phyloP scores from a whole-genome alignment of 345 rosid species.

The Brassica incana region DNA sequence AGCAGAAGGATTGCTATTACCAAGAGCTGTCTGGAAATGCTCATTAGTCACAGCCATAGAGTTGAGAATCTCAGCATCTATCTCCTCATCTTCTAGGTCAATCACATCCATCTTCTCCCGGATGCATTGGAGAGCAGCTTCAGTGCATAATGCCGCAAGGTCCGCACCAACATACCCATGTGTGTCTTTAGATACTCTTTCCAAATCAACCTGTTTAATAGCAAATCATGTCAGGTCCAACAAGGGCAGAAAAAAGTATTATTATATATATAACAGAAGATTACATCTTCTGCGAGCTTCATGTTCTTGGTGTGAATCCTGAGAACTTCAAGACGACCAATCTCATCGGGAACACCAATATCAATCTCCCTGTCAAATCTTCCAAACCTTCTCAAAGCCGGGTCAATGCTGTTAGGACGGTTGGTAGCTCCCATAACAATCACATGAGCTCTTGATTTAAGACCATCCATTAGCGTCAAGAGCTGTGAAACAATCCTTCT shows the following conservation, averaged over 20 bases:
- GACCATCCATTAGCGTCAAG: constrained; percentile 90
- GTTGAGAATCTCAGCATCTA: constrained; percentile 67
- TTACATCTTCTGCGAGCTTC: constrained; percentile 95
- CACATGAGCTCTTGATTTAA: constrained; percentile 82
- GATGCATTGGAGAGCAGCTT: constrained; percentile 72
- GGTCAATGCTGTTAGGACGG: constrained; percentile 94
- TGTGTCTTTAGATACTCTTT: constrained; percentile 60
- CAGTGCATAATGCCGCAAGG: constrained; percentile 72
- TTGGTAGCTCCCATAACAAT: constrained; percentile 98
- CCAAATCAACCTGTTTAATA: constrained; percentile 49
- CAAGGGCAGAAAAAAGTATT: not conserved
- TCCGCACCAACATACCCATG: constrained; percentile 70
- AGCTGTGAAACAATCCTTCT: constrained; percentile 67
- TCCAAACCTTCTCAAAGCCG: constrained; percentile 91
- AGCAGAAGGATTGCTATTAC: constrained; percentile 70
- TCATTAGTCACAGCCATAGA: constrained; percentile 72
- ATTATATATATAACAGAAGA: not conserved
- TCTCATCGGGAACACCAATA: constrained; percentile 94
- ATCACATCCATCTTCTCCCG: constrained; percentile 79
- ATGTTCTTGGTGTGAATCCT: constrained; percentile 96
- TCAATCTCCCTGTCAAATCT: constrained; percentile 41
- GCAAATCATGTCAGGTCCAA: not conserved
- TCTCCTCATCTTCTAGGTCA: constrained; percentile 64
- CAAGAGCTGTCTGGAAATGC: constrained; percentile 72
- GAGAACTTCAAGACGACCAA: constrained; percentile 96